Conservation (phyloP, 768 basidiomycete species). For the Leccinum variicolor region DNA sequence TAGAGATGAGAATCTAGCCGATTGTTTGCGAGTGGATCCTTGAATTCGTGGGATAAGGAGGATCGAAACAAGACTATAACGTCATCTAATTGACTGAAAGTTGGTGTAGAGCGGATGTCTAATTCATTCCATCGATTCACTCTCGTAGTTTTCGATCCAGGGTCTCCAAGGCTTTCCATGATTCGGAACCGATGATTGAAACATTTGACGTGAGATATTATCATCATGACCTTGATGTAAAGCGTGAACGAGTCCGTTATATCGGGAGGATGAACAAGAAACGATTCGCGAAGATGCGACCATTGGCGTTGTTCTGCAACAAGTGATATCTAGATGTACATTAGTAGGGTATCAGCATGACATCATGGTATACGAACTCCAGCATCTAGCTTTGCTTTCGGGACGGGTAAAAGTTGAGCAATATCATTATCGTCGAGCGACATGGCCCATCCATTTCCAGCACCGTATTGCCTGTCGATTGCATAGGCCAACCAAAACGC, state of each 20-base stretch:
- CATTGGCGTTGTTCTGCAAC: conserved; percentile 58
- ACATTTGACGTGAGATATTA: conserved; percentile 58
- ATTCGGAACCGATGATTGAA: conserved; percentile 68
- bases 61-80: conserved; percentile 53
- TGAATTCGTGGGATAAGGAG: conserved; percentile 56
- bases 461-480: conserved; percentile 62
- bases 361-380: conserved; percentile 42
- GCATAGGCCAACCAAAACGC: conserved; percentile 73
- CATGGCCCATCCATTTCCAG: conserved; percentile 68
- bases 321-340: conserved; percentile 40
- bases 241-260: conserved; percentile 70
- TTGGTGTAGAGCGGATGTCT: conserved; percentile 58
- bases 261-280: conserved; percentile 57
- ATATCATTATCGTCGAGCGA: conserved; percentile 73
- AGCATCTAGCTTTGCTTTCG: conserved; percentile 55
- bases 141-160: conserved; percentile 23
- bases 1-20: conserved; percentile 63
- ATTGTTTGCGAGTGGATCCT: conserved; percentile 48
- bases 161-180: conserved; percentile 58
- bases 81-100: conserved; percentile 62
- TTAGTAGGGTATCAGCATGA: conserved; percentile 5
- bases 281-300: conserved; percentile 58
- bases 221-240: conserved; percentile 64
- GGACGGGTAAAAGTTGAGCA: conserved; percentile 64
- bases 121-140: conserved; percentile 39